These are phyloP conservation scores for Solanum appendiculatum DNA, from an alignment of 257 asterid species.

Conservation along the genomic window DNA sequence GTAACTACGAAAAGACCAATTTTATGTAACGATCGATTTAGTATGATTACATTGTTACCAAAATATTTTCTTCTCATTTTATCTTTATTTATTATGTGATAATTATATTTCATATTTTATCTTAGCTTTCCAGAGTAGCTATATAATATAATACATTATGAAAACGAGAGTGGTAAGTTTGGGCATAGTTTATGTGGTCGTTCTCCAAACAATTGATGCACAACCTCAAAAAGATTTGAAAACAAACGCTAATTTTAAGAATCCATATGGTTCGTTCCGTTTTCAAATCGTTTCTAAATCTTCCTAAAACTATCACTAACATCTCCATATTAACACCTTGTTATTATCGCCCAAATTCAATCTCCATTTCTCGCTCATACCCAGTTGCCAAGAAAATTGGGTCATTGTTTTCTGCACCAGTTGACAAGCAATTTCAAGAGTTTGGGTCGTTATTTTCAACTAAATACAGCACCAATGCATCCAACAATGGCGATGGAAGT, in stretches of 20 bases:
- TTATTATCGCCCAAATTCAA: neutral
- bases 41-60: too few species aligned
- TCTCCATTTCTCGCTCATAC: neutral
- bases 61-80: too few species aligned
- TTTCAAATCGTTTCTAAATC: conserved; percentile 26
- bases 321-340: conserved; percentile 10
- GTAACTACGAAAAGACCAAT: too few species aligned
- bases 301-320: conserved; percentile 22
- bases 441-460: conserved; percentile 13
- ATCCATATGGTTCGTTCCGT: conserved; percentile 36
- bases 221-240: too few species aligned
- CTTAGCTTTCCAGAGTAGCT: too few species aligned
- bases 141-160: too few species aligned
- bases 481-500: conserved; percentile 3
- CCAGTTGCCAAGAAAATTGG: neutral
- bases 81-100: too few species aligned
- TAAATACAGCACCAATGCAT: conserved; percentile 8
- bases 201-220: too few species aligned
- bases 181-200: neutral
- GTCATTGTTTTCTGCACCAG: conserved; percentile 4
- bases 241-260: too few species aligned
- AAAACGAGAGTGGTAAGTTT: too few species aligned
- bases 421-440: neutral
- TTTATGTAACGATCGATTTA: neutral
- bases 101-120: too few species aligned